Percentiles rank a stretch among this genome's conserved stretches.
phyloP scores from a whole-genome alignment of 495 filamentous ascomycete genomes.

The Entonaema liquescens region DNA sequence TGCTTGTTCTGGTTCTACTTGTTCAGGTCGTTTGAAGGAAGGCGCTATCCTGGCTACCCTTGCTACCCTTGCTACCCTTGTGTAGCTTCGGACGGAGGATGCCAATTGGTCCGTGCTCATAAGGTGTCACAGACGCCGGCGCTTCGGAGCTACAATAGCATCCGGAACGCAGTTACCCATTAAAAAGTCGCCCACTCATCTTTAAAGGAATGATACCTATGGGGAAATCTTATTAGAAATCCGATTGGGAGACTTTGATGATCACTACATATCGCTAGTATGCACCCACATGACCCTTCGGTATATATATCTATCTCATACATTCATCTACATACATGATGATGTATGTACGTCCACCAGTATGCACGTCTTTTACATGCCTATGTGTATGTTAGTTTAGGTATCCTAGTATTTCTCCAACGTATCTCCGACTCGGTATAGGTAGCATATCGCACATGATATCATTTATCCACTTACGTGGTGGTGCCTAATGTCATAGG shows the following conservation, averaged over 20 bases:
- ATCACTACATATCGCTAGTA: not conserved
- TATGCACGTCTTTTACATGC: not conserved
- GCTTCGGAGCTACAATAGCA: slow-evolving; percentile 39
- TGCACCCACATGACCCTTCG: not conserved
- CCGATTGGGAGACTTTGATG: not conserved
- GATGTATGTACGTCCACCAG: not conserved
- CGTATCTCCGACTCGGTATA: not conserved
- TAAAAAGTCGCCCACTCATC: not conserved
- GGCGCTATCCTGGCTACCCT: not conserved
- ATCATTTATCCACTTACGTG: not conserved
- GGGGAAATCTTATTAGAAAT: not conserved
- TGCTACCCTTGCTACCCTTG: no score
- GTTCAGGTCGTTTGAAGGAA: not conserved
- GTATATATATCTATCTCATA: not conserved
- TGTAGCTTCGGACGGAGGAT: not conserved
- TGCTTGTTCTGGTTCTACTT: not conserved
- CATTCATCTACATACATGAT: not conserved
- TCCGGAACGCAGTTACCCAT: slow-evolving; percentile 7
- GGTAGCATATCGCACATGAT: not conserved
- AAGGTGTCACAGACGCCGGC: slow-evolving; percentile 3
- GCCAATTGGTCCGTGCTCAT: slow-evolving; percentile 18
- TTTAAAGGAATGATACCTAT: not conserved
- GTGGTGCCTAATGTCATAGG: not conserved
- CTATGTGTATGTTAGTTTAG: no score
- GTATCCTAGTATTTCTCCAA: not conserved